Evolutionary conservation across 1,284 basidiomycete genomes (phyloP).

Genomic region (Ganoderma lucidum): DNA sequence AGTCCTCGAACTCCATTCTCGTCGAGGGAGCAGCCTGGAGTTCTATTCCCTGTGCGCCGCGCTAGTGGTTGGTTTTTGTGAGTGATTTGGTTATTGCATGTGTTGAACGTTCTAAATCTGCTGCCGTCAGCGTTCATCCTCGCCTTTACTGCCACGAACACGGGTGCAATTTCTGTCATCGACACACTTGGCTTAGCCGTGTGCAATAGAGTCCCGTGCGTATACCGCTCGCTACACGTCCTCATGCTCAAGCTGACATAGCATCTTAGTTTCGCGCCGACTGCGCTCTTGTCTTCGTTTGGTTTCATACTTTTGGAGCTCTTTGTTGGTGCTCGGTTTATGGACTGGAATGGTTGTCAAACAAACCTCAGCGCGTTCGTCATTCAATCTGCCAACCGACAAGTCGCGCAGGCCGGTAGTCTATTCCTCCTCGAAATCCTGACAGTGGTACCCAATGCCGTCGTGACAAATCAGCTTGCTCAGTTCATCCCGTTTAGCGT

Average conservation of each 20-base stretch:
- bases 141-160: constrained; percentile 50
- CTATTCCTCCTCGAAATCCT: constrained; percentile 56
- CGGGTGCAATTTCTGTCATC: constrained; percentile 41
- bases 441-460: constrained; percentile 51
- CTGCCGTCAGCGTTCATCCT: constrained; percentile 49
- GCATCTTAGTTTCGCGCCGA: constrained; percentile 44
- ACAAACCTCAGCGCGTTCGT: constrained; percentile 44
- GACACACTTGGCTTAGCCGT: constrained; percentile 33
- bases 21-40: constrained; percentile 47
- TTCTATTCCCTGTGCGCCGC: constrained; percentile 43
- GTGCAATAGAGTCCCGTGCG: constrained; percentile 19
- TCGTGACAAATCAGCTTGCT: constrained; percentile 48
- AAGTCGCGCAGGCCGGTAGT: constrained; percentile 40
- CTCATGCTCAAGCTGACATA: neutral
- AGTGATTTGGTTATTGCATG: constrained; percentile 19
- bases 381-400: constrained; percentile 35
- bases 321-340: constrained; percentile 48
- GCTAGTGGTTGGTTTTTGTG: constrained; percentile 52
- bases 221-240: neutral
- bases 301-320: constrained; percentile 51
- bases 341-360: constrained; percentile 19
- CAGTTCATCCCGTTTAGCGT: constrained; percentile 58
- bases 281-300: constrained; percentile 51
- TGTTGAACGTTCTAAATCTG: constrained; percentile 14
- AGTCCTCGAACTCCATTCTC: constrained; percentile 47